Base-by-base conservation (phyloP, 345 rosid species). In the Populus tremula region DNA sequence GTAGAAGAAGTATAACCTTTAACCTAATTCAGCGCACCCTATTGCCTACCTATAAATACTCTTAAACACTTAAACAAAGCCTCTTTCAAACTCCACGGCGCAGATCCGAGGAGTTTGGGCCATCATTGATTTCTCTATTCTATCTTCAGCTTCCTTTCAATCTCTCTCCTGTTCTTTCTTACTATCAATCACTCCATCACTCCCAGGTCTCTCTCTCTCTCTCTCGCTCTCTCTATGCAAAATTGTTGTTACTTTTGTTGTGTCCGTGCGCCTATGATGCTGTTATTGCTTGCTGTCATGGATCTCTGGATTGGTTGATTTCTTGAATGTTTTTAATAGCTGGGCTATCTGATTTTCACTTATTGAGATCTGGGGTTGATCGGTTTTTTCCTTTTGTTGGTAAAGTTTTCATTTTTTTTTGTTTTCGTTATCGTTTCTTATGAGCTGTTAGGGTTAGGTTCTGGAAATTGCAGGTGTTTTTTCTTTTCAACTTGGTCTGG, bases 21-120 rank as follows among this genome's bases (percentile, higher is more conserved):
- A 61, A 56, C 56, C 67, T 69, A 69, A 9, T 11, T 43, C 69
- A 69, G 2, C 29, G 0, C 6, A 11, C 14, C 14, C 4, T 43
- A 2, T 10, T 23, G 23, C 63, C 6, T 11, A 59, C 64, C 70
- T 77, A 69, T 69, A 77, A 77, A 69, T 67, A 53, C 47, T 21
- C 78, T 8, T 10, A 38, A 53, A 39, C 27, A 2, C 77, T 16
- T 18, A 12, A 33, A 31, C 20, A 25, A 18, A 9, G n/a, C 20
- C 72, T 12, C 70, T 5, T 59, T 29, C 70, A 78, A 67, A 86
- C 98, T 91, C 94, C 93, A 86, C 91, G 93, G 93, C 87, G 88
- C 88, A 91, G 94, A 91, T 91, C 98, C 91, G 90, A 90, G 92
- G 94, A 93, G 98, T 90, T 90, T 88, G 92, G 90, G 85, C 61